A percentile compares a stretch with the other conserved stretches of the same genome.
Conservation (phyloP, 352 stramenopile species). For the Phytophthora pisi region DNA sequence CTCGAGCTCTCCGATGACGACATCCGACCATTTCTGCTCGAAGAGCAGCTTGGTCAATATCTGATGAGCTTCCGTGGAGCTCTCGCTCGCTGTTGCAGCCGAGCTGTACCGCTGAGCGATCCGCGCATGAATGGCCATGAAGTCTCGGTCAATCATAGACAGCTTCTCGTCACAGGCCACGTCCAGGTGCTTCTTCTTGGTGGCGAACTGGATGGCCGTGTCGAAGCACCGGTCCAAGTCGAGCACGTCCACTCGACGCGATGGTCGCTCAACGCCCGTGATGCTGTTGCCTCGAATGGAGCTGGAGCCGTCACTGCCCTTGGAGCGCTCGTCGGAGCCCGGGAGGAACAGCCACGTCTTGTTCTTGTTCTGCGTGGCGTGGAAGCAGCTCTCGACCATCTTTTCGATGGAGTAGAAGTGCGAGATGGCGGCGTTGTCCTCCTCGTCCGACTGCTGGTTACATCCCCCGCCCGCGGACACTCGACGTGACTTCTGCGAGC, state of each 20-base stretch:
- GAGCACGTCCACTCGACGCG: conserved; percentile 64
- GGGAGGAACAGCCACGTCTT: conserved; percentile 81
- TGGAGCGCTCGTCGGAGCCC: conserved; percentile 62
- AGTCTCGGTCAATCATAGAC: conserved; percentile 70
- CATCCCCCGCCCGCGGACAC: no score
- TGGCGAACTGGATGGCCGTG: conserved; percentile 63
- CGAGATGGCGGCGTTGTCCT: conserved; percentile 45
- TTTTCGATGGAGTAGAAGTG: conserved; percentile 86
- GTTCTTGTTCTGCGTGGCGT: conserved; percentile 70
- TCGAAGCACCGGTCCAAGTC: conserved; percentile 79
- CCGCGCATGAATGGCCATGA: conserved; percentile 60
- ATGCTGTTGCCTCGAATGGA: conserved; percentile 47
- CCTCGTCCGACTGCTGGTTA: conserved; percentile 36
- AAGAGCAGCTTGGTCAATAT: conserved; percentile 76
- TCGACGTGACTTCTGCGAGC: no score
- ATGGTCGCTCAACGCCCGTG: conserved; percentile 65
- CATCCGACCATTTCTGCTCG: conserved; percentile 91
- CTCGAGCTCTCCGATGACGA: conserved; percentile 86
- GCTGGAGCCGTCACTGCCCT: conserved; percentile 47
- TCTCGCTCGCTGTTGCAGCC: not conserved
- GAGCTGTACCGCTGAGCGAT: conserved; percentile 43
- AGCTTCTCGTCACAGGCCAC: conserved; percentile 51
- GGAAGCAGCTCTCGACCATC: conserved; percentile 70
- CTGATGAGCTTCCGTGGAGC: conserved; percentile 25
- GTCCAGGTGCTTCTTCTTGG: conserved; percentile 55